Base-by-base conservation (phyloP, 306 rosid genomes). In the Sophora flavescens region DNA sequence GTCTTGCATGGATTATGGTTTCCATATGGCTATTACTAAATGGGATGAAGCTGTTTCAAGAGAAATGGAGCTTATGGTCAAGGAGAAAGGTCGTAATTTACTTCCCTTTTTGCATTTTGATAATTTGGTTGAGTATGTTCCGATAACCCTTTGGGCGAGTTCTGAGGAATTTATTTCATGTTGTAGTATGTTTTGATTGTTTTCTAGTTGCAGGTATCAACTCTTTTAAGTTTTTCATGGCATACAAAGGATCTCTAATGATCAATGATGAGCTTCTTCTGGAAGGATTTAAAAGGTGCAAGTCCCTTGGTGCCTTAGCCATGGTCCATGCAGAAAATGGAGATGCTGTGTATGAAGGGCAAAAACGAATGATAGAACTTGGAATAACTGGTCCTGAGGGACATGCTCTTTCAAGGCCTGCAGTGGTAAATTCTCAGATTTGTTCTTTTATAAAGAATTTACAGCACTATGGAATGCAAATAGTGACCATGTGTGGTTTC, bases 271-370 rank as follows among this genome's bases (percentile, higher is more conserved):
- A 94, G 70, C 93, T 94, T 72, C 85, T 94, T 57, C 76, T 94
- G 76, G 87, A 94, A 87, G 98, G 93, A 62, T 84, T 94, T 59
- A 89, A 84, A 74, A 94, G 80, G 81, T 92, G 98, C 90, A 92
- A 92, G 88, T 89, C 96, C 65, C 98, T 94, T 44, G 98, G 98
- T 68, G 97, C 98, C 76, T 74, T 94, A 78, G 96, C 98, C 60
- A 94, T 94, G 98, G 97, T 94, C 63, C 98, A 94, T 88, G 98
- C 97, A 56, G 98, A 94, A 90, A 94, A 92, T 86, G 98, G 97
- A 70, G 96, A 94, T 78, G 97, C 91, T 63, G 96, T 92, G 30
- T 78, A 71, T 47, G 97, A 89, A 90, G 98, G 98, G 65, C 98
- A 94, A 66, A 83, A 84, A 32, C 89, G 88, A 86, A 94, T 94